Percentiles rank a stretch among this genome's conserved stretches.
These are phyloP conservation scores for Pseudogymnoascus sp. DNA, from an alignment of 2,329 filamentous ascomycete genomes.

Conservation along the genomic window DNA sequence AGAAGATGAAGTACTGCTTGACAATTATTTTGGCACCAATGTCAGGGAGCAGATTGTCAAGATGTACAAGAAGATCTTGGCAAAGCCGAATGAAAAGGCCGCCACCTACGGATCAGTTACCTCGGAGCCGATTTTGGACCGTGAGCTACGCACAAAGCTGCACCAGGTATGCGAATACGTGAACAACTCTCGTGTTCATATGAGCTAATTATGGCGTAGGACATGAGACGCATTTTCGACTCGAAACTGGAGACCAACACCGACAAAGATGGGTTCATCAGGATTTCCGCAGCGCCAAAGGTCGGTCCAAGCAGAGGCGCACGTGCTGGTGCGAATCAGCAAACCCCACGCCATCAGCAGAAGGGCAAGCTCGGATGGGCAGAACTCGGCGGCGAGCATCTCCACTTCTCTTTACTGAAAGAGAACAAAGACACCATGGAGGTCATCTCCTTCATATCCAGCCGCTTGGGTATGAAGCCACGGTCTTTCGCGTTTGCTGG, in stretches of 20 bases:
- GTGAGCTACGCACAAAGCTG: constrained; percentile 52
- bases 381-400: constrained; percentile 58
- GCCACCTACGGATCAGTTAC: constrained; percentile 45
- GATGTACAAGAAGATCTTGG: constrained; percentile 46
- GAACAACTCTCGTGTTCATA: background rate
- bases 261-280: constrained; percentile 47
- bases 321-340: constrained; percentile 14
- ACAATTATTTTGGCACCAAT: constrained; percentile 42
- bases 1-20: constrained; percentile 37
- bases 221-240: constrained; percentile 54
- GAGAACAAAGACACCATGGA: constrained; percentile 76
- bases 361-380: constrained; percentile 48
- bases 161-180: constrained; percentile 41
- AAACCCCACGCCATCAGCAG: constrained; percentile 16
- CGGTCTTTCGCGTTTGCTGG: constrained; percentile 61
- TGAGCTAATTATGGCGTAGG: background rate
- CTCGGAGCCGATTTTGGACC: constrained; percentile 49
- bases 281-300: constrained; percentile 43
- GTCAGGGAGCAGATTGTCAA: constrained; percentile 42
- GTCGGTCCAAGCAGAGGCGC: constrained; percentile 18
- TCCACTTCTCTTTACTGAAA: constrained; percentile 70
- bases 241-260: constrained; percentile 56
- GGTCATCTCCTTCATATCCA: constrained; percentile 52
- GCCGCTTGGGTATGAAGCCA: constrained; percentile 48
- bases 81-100: constrained; percentile 46